Percentiles rank a stretch among this genome's conserved stretches.
Conservation (phyloP, 139 green algal species). For the Klebsormidium nitens region DNA sequence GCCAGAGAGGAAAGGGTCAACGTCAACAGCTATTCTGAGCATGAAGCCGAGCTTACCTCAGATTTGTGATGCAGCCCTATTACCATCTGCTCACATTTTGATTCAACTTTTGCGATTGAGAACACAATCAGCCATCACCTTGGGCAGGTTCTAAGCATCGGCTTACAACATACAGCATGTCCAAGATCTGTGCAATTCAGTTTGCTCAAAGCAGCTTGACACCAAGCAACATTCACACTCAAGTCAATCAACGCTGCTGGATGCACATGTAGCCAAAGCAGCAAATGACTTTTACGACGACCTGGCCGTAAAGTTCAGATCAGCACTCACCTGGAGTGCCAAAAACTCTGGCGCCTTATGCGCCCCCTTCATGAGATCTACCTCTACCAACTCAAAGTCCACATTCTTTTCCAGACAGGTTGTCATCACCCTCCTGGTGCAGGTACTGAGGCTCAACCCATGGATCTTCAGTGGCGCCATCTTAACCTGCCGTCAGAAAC, state of each 20-base stretch:
- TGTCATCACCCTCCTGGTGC: constrained; percentile 9
- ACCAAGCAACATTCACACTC: constrained; percentile 4
- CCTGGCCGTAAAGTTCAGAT: neutral
- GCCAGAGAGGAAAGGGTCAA: constrained; percentile 5
- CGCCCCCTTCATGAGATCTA: constrained; percentile 10
- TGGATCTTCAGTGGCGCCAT: constrained; percentile 10
- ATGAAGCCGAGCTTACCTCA: neutral
- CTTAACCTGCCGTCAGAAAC: no score
- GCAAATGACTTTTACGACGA: neutral
- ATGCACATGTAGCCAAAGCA: no score
- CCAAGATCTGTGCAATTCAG: neutral
- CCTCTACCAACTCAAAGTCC: neutral
- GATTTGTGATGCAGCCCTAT: neutral
- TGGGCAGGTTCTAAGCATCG: no score
- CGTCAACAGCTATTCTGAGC: no score
- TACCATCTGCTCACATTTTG: constrained; percentile 7
- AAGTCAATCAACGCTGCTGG: no score
- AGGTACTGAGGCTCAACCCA: constrained; percentile 2
- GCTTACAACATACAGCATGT: no score
- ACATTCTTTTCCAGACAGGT: neutral
- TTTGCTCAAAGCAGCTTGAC: neutral
- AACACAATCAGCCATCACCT: neutral
- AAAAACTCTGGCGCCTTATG: constrained; percentile 23
- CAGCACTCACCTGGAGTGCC: constrained; percentile 10
- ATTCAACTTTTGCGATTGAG: neutral